Base-by-base conservation (phyloP, 2,329 filamentous ascomycete species). In the Pseudocercospora fuligena region DNA sequence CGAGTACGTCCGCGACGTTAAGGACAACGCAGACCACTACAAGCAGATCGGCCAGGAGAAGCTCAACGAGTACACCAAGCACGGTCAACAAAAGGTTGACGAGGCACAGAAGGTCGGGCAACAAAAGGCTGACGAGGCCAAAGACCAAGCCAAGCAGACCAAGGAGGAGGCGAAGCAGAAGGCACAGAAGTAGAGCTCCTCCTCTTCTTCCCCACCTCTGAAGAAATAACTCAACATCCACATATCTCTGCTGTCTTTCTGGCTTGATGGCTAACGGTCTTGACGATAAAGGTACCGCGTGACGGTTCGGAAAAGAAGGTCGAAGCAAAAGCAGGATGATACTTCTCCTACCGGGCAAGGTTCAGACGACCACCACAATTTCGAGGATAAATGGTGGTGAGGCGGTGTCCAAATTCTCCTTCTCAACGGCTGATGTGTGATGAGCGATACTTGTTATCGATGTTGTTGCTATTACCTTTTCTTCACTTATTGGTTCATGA, bases 1-100 rank as follows among this genome's bases (percentile, higher is more conserved):
- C 67, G 70, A 75, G 31, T 72, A 74, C 57, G 67, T 75, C 56
- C 63, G 71, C 16, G 63, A 71, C 7, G 69, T 71, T 60, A 65
- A 76, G 61, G 70, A 75, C 29, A 70, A 70, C 40, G 72, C 73
- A n/a, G 68, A 72, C 46, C 61, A 73, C 36, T 75, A 74, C 66
- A 71, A 70, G 64, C 46, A 73, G 56, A 36, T 64, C 61, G 74
- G 70, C 60, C 57, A 70, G 64, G 72, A 75, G n/a, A 76, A 75
- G 70, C 3, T 72, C 33, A 64, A 73, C 64, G 64, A 73, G 25
- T 67, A 67, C 63, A 61, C 66, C 60, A 67, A 74, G 53, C 40
- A 63, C 9, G 73, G 72, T n/a, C 69, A 74, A 62, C 58, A 76
- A 65, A 77, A 75, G 67, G 70, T 61, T 53, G 67, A 73, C 19